Conservation (phyloP, 805 yeast genomes). For the Ogataea saltuana region DNA sequence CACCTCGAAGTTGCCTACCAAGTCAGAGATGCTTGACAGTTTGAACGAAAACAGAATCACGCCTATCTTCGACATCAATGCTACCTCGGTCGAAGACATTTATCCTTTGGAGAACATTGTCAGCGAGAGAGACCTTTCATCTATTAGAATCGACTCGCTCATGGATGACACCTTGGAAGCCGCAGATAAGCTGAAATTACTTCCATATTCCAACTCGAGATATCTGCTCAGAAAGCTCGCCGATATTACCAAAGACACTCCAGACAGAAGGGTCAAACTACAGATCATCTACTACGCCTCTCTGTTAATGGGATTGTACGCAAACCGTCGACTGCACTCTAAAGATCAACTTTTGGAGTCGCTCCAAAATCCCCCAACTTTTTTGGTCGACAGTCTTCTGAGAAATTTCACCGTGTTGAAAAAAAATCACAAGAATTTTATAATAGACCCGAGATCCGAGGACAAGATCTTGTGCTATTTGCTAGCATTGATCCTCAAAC, state of each 20-base stretch:
- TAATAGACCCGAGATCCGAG: slow-evolving; percentile 84
- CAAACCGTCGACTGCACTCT: slow-evolving; percentile 64
- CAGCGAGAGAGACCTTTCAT: slow-evolving; percentile 61
- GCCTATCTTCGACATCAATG: slow-evolving; percentile 73
- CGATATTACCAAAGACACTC: slow-evolving; percentile 29
- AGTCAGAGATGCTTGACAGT: slow-evolving; percentile 56
- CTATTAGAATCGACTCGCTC: slow-evolving; percentile 63
- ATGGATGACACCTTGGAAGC: slow-evolving; percentile 50
- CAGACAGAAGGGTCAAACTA: slow-evolving; percentile 53
- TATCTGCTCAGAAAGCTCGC: slow-evolving; percentile 52
- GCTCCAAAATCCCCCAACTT: slow-evolving; percentile 73
- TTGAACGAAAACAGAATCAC: slow-evolving; percentile 77
- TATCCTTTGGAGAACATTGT: slow-evolving; percentile 75
- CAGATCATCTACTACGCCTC: slow-evolving; percentile 81
- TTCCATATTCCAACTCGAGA: slow-evolving; percentile 63
- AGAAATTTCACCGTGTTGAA: slow-evolving; percentile 69
- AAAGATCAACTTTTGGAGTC: slow-evolving; percentile 58
- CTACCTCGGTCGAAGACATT: slow-evolving; percentile 80
- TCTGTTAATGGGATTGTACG: slow-evolving; percentile 75
- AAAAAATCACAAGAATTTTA: slow-evolving; percentile 72
- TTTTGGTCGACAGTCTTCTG: slow-evolving; percentile 68
- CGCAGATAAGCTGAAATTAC: slow-evolving; percentile 51
- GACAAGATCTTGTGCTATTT: slow-evolving; percentile 83
- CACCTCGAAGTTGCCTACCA: slow-evolving; percentile 74
- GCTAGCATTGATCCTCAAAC: slow-evolving; percentile 68